phyloP scores from a whole-genome alignment of 768 basidiomycete species.

The Mycena epipterygia region DNA sequence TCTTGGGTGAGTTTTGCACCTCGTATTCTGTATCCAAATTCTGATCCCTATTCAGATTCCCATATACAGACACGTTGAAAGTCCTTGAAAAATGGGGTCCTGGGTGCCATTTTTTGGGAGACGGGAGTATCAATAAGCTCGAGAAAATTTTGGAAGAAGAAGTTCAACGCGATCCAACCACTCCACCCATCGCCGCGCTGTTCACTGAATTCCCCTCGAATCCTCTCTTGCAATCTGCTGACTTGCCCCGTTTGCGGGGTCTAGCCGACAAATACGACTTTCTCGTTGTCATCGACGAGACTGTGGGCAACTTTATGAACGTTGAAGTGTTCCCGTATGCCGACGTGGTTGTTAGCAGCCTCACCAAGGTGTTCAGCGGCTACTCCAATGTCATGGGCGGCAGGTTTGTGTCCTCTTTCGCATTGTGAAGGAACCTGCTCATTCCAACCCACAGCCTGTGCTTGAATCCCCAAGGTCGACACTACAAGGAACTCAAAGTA shows the following conservation, averaged over 20 bases:
- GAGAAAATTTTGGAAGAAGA: conserved; percentile 71
- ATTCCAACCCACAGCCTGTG: conserved; percentile 70
- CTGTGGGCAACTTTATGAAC: conserved; percentile 94
- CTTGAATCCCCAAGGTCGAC: conserved; percentile 82
- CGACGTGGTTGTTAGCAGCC: conserved; percentile 92
- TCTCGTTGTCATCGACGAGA: conserved; percentile 92
- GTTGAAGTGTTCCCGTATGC: conserved; percentile 89
- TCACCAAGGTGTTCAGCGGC: conserved; percentile 96
- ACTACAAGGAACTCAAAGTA: conserved; percentile 77
- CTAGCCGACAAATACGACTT: conserved; percentile 93
- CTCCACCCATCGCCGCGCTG: conserved; percentile 80
- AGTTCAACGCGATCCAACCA: conserved; percentile 50
- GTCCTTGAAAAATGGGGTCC: conserved; percentile 97
- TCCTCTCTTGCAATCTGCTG: conserved; percentile 88
- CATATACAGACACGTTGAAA: conserved; percentile 96
- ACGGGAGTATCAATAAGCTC: conserved; percentile 81
- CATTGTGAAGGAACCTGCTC: background rate
- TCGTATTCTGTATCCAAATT: background rate
- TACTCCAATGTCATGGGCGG: conserved; percentile 98
- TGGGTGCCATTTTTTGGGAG: conserved; percentile 91
- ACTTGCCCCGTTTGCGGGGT: conserved; percentile 78
- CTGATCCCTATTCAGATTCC: conserved; percentile 73
- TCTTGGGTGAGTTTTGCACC: conserved; percentile 79
- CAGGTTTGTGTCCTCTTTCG: conserved; percentile 65
- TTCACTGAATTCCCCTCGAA: conserved; percentile 98